Base-by-base conservation (phyloP, 2,329 filamentous ascomycete genomes). In the Neobulgaria alba region DNA sequence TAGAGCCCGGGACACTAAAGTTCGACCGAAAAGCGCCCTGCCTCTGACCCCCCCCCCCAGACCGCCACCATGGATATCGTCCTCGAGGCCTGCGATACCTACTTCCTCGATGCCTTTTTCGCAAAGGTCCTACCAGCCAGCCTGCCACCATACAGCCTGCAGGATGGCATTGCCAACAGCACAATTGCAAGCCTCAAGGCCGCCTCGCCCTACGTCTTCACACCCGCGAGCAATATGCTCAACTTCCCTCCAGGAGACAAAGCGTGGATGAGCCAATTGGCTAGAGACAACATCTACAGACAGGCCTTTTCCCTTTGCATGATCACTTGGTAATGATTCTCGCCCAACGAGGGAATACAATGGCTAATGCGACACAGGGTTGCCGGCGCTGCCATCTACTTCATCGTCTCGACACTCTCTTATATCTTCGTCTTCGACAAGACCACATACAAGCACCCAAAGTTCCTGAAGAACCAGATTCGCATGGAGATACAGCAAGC, bases 401-500 rank as follows among this genome's bases (percentile, higher is more conserved):
- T 90, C 62, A 56, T 85, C 50, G 87, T 86, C 59, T 85, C 89
- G 3, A 73, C 80, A 4, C 70, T 93, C 14, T 95, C 88, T 12
- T 96, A 93, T 66, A 56, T 82, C 57, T 82, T 95, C 66, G 72
- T 95, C 59, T 95, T 95, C 67, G 89, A 95, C 66, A 92, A 95
- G 65, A 75, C 78, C 31, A 92, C 85, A 33, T 79, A 90, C 65
- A 71, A 86, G 38, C 90, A 96, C 62, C 90, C 90, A 35, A 92
- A 92, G 60, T 96, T 90, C 64, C 81, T 95, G 58, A 93, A 92
- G 67, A 90, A 95, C 65, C 90, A 95, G 63, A 82, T 95, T 49
- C 69, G 72, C 45, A 75, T 88, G 55, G 90, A 96, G 63, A 95
- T 96, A 57, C 69, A 70, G 49, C 87, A 94, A 66, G 79, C 89